Conservation (phyloP, 2,329 filamentous ascomycete genomes). For the Hymenoscyphus repandus region DNA sequence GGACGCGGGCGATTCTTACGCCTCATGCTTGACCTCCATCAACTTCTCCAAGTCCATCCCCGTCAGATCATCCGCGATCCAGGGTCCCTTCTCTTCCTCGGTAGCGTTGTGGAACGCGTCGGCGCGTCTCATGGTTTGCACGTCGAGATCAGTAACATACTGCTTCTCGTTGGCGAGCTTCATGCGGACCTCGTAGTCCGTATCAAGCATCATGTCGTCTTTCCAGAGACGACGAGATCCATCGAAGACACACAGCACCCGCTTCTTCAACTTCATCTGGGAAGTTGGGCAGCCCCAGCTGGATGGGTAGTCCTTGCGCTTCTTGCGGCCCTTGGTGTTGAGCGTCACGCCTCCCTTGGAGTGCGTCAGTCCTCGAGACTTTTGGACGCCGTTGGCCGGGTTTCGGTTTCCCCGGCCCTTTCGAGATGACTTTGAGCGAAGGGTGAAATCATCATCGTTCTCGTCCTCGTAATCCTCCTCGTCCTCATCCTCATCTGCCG, state of each 20-base stretch:
- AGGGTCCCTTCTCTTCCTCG: conserved; percentile 81
- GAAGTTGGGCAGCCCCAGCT: conserved; percentile 90
- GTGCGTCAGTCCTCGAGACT: conserved; percentile 70
- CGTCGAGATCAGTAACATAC: conserved; percentile 89
- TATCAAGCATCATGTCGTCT: conserved; percentile 98
- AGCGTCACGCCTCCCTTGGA: conserved; percentile 67
- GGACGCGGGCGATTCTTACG: conserved; percentile 6
- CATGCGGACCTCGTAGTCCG: conserved; percentile 88
- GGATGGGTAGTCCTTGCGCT: conserved; percentile 86
- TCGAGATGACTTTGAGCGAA: conserved; percentile 41
- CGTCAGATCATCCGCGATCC: conserved; percentile 69
- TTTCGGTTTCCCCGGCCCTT: conserved; percentile 29
- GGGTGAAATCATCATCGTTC: conserved; percentile 51
- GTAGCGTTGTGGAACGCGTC: conserved; percentile 76
- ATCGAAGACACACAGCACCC: conserved; percentile 88
- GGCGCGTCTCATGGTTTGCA: conserved; percentile 84
- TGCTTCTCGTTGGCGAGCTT: conserved; percentile 56
- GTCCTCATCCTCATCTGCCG: conserved; percentile 36
- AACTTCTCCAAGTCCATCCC: conserved; percentile 56
- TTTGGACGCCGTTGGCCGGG: conserved; percentile 49
- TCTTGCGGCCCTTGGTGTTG: conserved; percentile 68
- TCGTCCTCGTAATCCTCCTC: conserved; percentile 56
- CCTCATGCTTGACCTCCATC: conserved; percentile 39
- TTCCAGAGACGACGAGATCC: conserved; percentile 85
- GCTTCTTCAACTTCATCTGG: conserved; percentile 98